phyloP scores from a whole-genome alignment of 257 asterid genomes.

The Gynochthodes officinalis region DNA sequence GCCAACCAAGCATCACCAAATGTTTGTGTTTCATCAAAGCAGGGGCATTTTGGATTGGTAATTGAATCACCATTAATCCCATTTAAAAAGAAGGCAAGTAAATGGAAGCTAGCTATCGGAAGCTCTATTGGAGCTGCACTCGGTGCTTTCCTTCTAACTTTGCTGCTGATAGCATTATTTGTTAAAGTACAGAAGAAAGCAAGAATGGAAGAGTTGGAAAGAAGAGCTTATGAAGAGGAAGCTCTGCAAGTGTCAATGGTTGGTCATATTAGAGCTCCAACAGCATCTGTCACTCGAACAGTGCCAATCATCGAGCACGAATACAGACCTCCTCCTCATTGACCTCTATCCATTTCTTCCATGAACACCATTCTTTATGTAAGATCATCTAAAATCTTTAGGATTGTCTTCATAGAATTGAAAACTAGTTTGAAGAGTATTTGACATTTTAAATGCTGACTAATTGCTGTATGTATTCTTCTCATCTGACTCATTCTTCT shows the following conservation, averaged over 20 bases:
- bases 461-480: conserved; percentile 13
- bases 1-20: conserved; percentile 36
- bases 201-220: conserved; percentile 76
- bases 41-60: conserved; percentile 74
- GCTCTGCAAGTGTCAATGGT: conserved; percentile 95
- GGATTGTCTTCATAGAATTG: conserved; percentile 21
- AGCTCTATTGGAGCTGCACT: conserved; percentile 67
- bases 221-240: conserved; percentile 93
- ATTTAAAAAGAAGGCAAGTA: conserved; percentile 44
- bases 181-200: conserved; percentile 79
- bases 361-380: conserved; percentile 20
- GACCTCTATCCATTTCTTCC: not conserved
- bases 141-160: conserved; percentile 59
- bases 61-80: conserved; percentile 69
- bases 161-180: conserved; percentile 61
- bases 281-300: conserved; percentile 67
- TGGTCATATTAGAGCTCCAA: conserved; percentile 83
- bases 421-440: conserved; percentile 15
- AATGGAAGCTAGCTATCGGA: conserved; percentile 58
- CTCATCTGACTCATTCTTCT: conserved; percentile 2
- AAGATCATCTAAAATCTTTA: conserved; percentile 18
- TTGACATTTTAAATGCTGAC: conserved; percentile 30
- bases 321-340: conserved; percentile 30
- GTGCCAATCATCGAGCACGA: conserved; percentile 63
- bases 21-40: conserved; percentile 44